Base-by-base conservation (phyloP, 2,329 filamentous ascomycete species). In the Colletotrichum falcatum region DNA sequence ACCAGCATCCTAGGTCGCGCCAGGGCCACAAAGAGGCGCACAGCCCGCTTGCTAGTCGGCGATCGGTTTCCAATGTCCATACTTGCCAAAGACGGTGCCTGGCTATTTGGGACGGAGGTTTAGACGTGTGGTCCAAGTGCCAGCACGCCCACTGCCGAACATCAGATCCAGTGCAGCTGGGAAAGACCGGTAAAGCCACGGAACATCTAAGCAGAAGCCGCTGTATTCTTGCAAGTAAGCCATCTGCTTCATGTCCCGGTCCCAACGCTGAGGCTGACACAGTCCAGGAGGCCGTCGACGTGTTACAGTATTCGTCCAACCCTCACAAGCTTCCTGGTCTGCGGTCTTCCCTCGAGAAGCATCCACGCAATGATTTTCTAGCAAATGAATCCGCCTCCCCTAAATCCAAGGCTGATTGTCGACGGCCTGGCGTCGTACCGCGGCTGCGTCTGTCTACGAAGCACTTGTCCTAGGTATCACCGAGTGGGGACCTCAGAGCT, bases 1-100 rank as follows among this genome's bases (percentile, higher is more conserved):
- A 46, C 54, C 42, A 28, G 16, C 26, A 37, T 58, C 14, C 64
- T 70, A 66, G 49, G 20, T 18, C n/a, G 51, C 67, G 63, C 67
- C 63, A 42, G 63, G 63, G 51, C 28, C 35, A 53, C 48, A 30
- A 30, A 56, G 49, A 33, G 67, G 51, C 63, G 56, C 56, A 66
- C 30, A 11, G 30, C 11, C 39, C 26, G 18, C 23, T 56, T 62
- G 33, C 51, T 44, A 66, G 61, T 62, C 51, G 51, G 20, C 51
- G 49, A 61, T 58, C 35, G 42, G n/a, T 58, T 42, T 18, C 33
- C 46, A 37, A 35, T 48, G 20, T 37, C 30, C 37, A 30, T 49
- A 55, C 37, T 48, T 39, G 39, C 46, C 6, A 20, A 44, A 44
- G 66, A 66, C 56, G 56, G 63, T 61, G 55, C 56, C 66, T 66